Conservation (phyloP, 495 filamentous ascomycete genomes). For the Tirmania nivea region DNA sequence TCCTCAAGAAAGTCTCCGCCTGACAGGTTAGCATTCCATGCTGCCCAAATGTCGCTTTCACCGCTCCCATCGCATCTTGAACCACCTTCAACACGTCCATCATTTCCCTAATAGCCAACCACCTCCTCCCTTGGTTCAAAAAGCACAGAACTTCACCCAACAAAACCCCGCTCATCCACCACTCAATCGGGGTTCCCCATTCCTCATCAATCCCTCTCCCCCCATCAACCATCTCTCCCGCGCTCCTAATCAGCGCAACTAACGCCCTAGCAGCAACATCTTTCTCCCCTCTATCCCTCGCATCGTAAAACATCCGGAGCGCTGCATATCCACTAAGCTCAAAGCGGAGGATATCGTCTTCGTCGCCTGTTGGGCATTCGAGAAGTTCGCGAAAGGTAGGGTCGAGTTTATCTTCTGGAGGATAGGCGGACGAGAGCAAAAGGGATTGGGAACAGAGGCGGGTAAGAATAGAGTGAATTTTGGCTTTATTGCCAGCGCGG, state of each 20-base stretch:
- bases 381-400: conserved; percentile 8
- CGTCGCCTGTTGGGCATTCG: conserved; percentile 7
- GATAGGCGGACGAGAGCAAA: conserved; percentile 7
- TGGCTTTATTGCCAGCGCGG: conserved; percentile 8
- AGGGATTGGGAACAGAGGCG: conserved; percentile 11
- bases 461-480: conserved; percentile 11
- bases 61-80: neutral
- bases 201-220: conserved; percentile 10
- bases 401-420: conserved; percentile 6
- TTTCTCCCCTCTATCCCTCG: conserved; percentile 4
- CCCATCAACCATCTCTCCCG: conserved; percentile 16
- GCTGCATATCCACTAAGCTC: conserved; percentile 17
- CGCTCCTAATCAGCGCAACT: conserved; percentile 14
- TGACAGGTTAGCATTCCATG: neutral
- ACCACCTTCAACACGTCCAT: conserved; percentile 16
- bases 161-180: conserved; percentile 9
- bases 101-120: conserved; percentile 5
- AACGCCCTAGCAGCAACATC: conserved; percentile 8
- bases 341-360: conserved; percentile 15
- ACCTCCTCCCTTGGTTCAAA: neutral
- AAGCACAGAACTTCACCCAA: conserved; percentile 11
- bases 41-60: neutral
- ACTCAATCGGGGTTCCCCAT: conserved; percentile 15
- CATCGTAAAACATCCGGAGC: conserved; percentile 11
- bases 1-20: neutral